Evolutionary conservation across 2,329 filamentous ascomycete genomes (phyloP), one percentile per base, ranked within the genome.

Genomic region (Ascochyta rabiei): DNA sequence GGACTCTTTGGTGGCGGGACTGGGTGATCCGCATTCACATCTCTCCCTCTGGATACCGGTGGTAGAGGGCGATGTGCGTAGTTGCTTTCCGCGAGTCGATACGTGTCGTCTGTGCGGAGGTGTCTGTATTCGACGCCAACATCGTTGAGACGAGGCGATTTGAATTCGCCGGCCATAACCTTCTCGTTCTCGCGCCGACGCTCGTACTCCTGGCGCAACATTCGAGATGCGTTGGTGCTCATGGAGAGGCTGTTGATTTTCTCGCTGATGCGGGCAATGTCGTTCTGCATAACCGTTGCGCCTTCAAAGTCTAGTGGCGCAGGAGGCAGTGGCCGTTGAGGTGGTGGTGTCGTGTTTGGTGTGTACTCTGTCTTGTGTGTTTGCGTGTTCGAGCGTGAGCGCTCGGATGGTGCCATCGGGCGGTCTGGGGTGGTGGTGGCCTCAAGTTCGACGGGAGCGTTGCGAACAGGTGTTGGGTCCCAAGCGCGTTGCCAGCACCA

Each of bases 401-500:
- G 28, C n/a, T 40, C 16, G 34, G 35, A 34, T 34, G 42, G 26
- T 16, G 34, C 10, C 49, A 23, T n/a, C 24, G 52, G 8, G 13
- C 24, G 31, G 6, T 37, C 33, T 12, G 41, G 23, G 26, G 42
- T 4, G 1, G 34, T 30, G 9, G 46, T 40, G 5, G 64, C 70
- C 10, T 74, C 71, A 10, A 74, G 66, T 52, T 74, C 72, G 18
- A 66, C 61, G n/a, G 71, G 70, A 9, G 56, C 59, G 10, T 57
- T 60, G 15, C 56, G 48, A 9, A 60, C 53, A 6, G 63, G 61
- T 19, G 61, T 61, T 3, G 66, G 63, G 19, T 67, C 66, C 69
- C 68, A 75, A 18, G 63, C 38, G 30, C 71, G 68, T 47, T 69
- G 67, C 73, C 73, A 76, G 53, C 73, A 76, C 67, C 70, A 75